Conservation (phyloP, 2,329 filamentous ascomycete species). For the Didymosphaeria variabile region DNA sequence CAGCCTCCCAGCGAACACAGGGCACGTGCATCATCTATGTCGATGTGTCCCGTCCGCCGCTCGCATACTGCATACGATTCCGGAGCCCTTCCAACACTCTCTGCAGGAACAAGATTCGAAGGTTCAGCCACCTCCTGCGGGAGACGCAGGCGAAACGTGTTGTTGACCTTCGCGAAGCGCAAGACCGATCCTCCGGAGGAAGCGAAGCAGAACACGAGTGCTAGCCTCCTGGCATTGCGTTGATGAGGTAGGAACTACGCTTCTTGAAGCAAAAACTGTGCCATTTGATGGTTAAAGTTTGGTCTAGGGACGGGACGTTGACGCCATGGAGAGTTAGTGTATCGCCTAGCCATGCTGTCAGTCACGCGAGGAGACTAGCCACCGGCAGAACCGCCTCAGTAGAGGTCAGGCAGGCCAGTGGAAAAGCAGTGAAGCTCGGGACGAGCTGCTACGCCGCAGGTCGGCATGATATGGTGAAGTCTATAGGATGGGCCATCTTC, state of each 20-base stretch:
- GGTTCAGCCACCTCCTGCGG: background rate
- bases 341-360: background rate
- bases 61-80: background rate
- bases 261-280: background rate
- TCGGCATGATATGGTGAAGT: background rate
- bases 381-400: background rate
- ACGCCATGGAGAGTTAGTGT: background rate
- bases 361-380: background rate
- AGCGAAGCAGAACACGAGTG: background rate
- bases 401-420: background rate
- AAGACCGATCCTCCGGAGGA: constrained; percentile 2
- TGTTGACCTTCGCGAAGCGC: background rate
- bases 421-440: background rate
- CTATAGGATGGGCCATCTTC: background rate
- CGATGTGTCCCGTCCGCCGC: background rate
- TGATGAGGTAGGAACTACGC: background rate
- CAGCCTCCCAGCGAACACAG: background rate
- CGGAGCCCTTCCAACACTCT: background rate
- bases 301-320: background rate
- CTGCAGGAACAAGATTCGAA: background rate
- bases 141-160: background rate
- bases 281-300: background rate
- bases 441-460: too few species aligned
- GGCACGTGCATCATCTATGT: background rate
- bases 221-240: background rate